Evolutionary conservation across 257 asterid species (phyloP).

Genomic region (Rehmannia glutinosa): DNA sequence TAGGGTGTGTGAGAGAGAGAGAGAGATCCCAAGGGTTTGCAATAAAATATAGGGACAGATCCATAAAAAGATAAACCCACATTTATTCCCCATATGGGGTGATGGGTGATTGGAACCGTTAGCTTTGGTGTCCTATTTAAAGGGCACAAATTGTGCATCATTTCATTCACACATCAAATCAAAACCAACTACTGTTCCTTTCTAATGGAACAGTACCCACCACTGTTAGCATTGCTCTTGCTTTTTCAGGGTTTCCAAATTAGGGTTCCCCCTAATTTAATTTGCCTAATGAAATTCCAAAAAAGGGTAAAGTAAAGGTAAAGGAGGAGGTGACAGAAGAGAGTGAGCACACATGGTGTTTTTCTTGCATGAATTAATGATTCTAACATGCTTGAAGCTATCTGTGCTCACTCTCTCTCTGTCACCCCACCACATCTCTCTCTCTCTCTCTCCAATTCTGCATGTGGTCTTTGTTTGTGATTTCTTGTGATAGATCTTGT

Average conservation of each 20-base stretch:
- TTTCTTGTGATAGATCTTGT: no score
- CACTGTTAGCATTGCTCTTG: no score
- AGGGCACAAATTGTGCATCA: conserved; percentile 26
- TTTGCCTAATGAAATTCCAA: no score
- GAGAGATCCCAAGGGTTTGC: background rate
- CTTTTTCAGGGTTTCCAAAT: conserved; percentile 20
- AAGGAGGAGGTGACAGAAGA: conserved; percentile 87
- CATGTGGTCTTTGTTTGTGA: background rate
- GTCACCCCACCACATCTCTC: conserved; percentile 54
- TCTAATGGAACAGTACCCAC: no score
- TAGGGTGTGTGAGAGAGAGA: conserved; percentile 5
- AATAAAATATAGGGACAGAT: conserved; percentile 24
- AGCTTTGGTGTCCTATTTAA: conserved; percentile 47
- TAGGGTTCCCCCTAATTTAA: conserved; percentile 24
- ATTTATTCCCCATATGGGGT: conserved; percentile 45
- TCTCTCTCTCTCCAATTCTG: conserved; percentile 11
- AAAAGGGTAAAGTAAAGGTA: no score
- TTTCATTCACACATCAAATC: conserved; percentile 37
- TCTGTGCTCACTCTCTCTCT: conserved; percentile 88
- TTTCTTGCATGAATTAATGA: conserved; percentile 52
- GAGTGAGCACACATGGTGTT: conserved; percentile 93
- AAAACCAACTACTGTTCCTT: conserved; percentile 14
- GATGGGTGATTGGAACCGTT: conserved; percentile 32
- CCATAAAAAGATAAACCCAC: conserved; percentile 48
- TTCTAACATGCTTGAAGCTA: conserved; percentile 54